Base-by-base conservation (phyloP, 1,139 yeast species). In the Meyerozyma carpophila region DNA sequence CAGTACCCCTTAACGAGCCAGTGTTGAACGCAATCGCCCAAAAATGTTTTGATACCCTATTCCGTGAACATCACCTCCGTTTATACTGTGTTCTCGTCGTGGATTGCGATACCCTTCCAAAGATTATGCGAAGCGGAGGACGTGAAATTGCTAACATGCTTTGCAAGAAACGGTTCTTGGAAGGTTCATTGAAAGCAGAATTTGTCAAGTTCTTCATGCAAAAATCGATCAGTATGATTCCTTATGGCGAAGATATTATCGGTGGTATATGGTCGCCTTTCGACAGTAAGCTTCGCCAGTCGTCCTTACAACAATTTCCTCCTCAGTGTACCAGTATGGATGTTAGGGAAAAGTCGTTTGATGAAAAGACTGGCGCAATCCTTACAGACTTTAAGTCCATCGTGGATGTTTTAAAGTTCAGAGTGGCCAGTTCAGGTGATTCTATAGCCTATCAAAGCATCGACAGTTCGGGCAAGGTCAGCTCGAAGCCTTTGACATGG, bases 101-200 rank as follows among this genome's bases (percentile, higher is more conserved):
- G 1, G 85, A 90, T 32, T 83, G 89, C 32, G 90, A 88, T 49
- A 75, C 91, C 0, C 70, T 94, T 32, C 97, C 98, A 1, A 78
- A 96, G 56, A 84, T 88, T 24, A 73, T 82, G 59, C 70, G 94
- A 55, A 82, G 89, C 62, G 96, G 96, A 7, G 82, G 95, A 10
- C 73, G 84, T 28, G 98, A 94, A 56, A 86, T 93, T 52, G 98
- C 98, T 2, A 93, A 91, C 53, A 88, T 91, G 82, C 73, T 94
- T 41, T 91, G 96, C 53, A 89, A 91, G 50, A 81, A 87, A 54
- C 76, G 80, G 51, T 90, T 90, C 56, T 73, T 84, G 41, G 85
- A 82, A 51, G 98, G 98, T 1, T 71, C 78, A 9, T 67, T 93
- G 31, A 76, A 80, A 27, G 85, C 95, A 0, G 84, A 81, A 36